These are phyloP conservation scores for Fragilaria crotonensis DNA, from an alignment of 108 stramenopile genomes.

Conservation along the genomic window DNA sequence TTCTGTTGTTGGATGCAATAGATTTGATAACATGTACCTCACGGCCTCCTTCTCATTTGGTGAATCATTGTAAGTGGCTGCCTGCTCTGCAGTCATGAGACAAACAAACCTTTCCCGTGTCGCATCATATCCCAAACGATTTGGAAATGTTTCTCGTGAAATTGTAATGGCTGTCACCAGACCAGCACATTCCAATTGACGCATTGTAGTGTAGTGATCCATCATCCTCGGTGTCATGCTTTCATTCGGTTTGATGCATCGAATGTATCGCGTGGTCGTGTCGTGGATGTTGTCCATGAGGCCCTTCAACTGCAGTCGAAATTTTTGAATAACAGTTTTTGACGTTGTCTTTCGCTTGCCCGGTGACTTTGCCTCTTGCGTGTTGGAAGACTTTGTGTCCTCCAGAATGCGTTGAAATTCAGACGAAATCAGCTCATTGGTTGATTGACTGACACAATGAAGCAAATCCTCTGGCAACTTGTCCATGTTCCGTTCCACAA, in stretches of 20 bases:
- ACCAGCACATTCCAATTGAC: slow-evolving; percentile 91
- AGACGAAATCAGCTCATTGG: slow-evolving; percentile 48
- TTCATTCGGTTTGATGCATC: slow-evolving; percentile 88
- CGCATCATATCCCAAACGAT: slow-evolving; percentile 66
- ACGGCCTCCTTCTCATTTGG: slow-evolving; percentile 12
- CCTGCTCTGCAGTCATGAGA: slow-evolving; percentile 5
- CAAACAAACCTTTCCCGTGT: slow-evolving; percentile 53
- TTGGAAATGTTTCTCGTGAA: slow-evolving; percentile 87
- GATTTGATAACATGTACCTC: slow-evolving; percentile 18
- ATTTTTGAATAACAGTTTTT: slow-evolving; percentile 56
- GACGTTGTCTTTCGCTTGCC: slow-evolving; percentile 35
- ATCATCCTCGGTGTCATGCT: slow-evolving; percentile 43
- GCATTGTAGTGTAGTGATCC: slow-evolving; percentile 65
- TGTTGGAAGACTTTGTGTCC: slow-evolving; percentile 12
- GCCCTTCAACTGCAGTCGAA: slow-evolving; percentile 48
- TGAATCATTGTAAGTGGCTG: not conserved
- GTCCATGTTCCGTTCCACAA: slow-evolving; percentile 81
- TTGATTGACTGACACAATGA: slow-evolving; percentile 37
- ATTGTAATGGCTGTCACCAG: slow-evolving; percentile 88
- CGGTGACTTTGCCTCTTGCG: slow-evolving; percentile 9
- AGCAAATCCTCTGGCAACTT: slow-evolving; percentile 60
- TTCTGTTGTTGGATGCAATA: slow-evolving; percentile 7
- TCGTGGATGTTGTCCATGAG: slow-evolving; percentile 57
- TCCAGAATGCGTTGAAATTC: slow-evolving; percentile 29
- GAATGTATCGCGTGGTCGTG: slow-evolving; percentile 78